Base-by-base conservation (phyloP, 2,329 filamentous ascomycete species). In the Fusarium subtropicale region DNA sequence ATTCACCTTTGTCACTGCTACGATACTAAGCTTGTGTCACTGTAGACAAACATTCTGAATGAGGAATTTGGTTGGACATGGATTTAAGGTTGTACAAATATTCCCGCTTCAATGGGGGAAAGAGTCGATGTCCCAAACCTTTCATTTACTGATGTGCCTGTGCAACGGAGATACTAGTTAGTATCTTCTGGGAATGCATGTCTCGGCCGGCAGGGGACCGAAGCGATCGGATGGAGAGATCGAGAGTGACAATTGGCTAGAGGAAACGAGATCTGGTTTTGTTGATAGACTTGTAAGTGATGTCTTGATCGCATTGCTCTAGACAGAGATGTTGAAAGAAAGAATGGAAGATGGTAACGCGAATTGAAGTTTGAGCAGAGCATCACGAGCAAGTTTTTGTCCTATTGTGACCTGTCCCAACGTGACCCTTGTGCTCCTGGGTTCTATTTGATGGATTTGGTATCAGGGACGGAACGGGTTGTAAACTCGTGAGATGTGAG, bases 161-260 rank as follows among this genome's bases (percentile, higher is more conserved):
- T 72, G 64, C 36, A 28, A 71, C 69, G 24, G 34, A 50, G 44
- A 58, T 46, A 56, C 11, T 12, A 62, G 12, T 5, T 48, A 33
- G 48, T 54, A 64, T 66, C 47, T 31, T 45, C 53, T 61, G 34
- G 28, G 47, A 30, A 66, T 54, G 63, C 47, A 69, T 74, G 72
- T 74, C 71, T 72, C 71, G 67, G 73, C 53, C 60, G 72, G 64
- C 31, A 64, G 53, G 56, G 33, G 33, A 28, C 71, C 56, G 71
- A 71, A 66, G 72, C 69, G 60, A 66, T 57, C 51, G 54, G 52
- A 57, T 38, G 51, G 45, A 60, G 31, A 36, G 39, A 44, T 28
- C 28, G 28, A 13, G 42, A 34, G 16, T n/a, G 39, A 46, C 58
- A 53, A 75, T 72, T 75, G 72, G 72, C 24, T 45, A 54, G 36